phyloP scores from a whole-genome alignment of 2,329 filamentous ascomycete genomes.

The Ramichloridium luteum region DNA sequence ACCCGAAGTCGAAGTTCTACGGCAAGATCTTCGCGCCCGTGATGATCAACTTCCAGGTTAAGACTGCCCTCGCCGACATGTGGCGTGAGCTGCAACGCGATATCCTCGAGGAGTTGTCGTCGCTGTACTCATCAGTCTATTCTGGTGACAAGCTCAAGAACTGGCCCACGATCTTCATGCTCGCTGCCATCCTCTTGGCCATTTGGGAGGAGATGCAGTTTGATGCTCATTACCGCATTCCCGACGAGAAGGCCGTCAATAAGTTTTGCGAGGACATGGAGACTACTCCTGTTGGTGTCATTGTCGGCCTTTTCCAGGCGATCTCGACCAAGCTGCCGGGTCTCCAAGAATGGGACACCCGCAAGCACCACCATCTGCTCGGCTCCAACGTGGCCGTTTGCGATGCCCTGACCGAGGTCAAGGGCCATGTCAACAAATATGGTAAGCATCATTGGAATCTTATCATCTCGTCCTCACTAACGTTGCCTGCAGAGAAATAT shows the following conservation, averaged over 20 bases:
- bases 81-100: conserved; percentile 97
- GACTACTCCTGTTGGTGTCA: conserved; percentile 85
- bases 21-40: conserved; percentile 88
- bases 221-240: conserved; percentile 90
- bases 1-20: conserved; percentile 73
- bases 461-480: conserved; percentile 7
- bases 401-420: conserved; percentile 91
- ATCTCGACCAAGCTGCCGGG: conserved; percentile 93
- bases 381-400: conserved; percentile 87
- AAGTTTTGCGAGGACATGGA: conserved; percentile 98
- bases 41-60: conserved; percentile 99
- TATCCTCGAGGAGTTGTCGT: conserved; percentile 83
- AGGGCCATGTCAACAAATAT: conserved; percentile 82
- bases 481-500: conserved; percentile 58
- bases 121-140: conserved; percentile 93
- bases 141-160: conserved; percentile 95
- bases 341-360: conserved; percentile 87
- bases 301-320: conserved; percentile 91
- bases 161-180: conserved; percentile 98
- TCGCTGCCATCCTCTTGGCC: conserved; percentile 80
- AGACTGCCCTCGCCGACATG: conserved; percentile 93
- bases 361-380: conserved; percentile 78
- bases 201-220: conserved; percentile 99
- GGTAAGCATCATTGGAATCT: conserved; percentile 50
- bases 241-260: conserved; percentile 69